Conservation (phyloP, 129 eudicot species). For the Chrysanthemum lavandulifolium region DNA sequence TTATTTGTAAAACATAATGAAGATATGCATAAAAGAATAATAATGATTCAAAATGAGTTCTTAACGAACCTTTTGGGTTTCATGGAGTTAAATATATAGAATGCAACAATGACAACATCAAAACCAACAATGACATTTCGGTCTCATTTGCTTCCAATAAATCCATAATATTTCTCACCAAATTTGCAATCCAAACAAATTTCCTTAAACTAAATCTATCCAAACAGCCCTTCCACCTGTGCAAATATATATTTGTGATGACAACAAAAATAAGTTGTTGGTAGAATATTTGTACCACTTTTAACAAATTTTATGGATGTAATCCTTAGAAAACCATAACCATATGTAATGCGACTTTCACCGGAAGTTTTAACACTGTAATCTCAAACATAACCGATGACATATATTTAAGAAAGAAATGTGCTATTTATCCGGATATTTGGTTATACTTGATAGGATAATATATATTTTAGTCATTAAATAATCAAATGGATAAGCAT, state of each 20-base stretch:
- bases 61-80: constrained; percentile 31
- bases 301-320: background rate
- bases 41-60: constrained; percentile 16
- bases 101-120: constrained; percentile 24
- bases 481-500: too few relatives aligned
- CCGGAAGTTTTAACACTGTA: background rate
- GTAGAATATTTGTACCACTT: background rate
- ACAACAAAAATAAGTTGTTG: constrained; percentile 25
- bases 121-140: constrained; percentile 16
- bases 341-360: background rate
- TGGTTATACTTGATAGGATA: too few relatives aligned
- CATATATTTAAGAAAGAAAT: too few relatives aligned
- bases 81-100: constrained; percentile 17
- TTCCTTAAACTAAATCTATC: too few relatives aligned
- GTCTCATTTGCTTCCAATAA: constrained; percentile 26
- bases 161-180: constrained; percentile 20
- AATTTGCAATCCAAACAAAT: background rate
- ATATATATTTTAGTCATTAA: too few relatives aligned
- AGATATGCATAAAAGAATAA: constrained; percentile 15
- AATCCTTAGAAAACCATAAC: background rate
- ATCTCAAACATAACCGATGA: too few relatives aligned
- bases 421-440: too few relatives aligned
- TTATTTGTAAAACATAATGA: background rate
- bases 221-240: background rate
- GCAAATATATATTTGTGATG: background rate